A percentile compares a stretch with the other conserved stretches of the same genome.
Conservation (phyloP, 768 basidiomycete species). For the Leccinum subgranulosum region DNA sequence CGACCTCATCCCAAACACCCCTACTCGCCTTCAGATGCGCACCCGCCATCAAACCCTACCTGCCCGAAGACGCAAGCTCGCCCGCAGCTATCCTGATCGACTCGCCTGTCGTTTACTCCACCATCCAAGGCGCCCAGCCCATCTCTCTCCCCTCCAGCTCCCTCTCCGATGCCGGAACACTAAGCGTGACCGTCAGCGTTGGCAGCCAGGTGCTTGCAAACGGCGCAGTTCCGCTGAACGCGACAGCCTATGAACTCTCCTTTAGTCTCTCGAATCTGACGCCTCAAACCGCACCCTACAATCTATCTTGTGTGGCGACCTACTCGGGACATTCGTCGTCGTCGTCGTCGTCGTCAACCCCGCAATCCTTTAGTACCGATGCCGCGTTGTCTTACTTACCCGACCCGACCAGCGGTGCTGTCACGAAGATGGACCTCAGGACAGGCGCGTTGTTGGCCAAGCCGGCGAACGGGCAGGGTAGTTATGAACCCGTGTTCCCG, state of each 20-base stretch:
- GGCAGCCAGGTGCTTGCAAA: constrained; percentile 42
- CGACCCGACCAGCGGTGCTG: constrained; percentile 42
- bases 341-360: constrained; percentile 30
- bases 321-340: constrained; percentile 25
- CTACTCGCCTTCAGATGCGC: constrained; percentile 56
- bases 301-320: constrained; percentile 27
- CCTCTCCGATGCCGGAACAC: constrained; percentile 21
- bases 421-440: constrained; percentile 58
- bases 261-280: constrained; percentile 45
- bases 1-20: constrained; percentile 36
- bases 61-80: constrained; percentile 46
- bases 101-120: constrained; percentile 43
- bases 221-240: constrained; percentile 51
- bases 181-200: constrained; percentile 43
- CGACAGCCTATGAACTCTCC: constrained; percentile 44
- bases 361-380: constrained; percentile 41
- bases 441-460: constrained; percentile 53
- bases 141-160: constrained; percentile 36
- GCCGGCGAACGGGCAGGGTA: constrained; percentile 45
- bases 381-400: constrained; percentile 49
- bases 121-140: constrained; percentile 43
- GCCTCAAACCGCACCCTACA: constrained; percentile 35
- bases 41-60: constrained; percentile 56
- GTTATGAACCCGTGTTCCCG: constrained; percentile 49
- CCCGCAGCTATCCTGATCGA: constrained; percentile 51